Base-by-base conservation (phyloP, 148 eudicot genomes). In the Fagopyrum homotropicum region DNA sequence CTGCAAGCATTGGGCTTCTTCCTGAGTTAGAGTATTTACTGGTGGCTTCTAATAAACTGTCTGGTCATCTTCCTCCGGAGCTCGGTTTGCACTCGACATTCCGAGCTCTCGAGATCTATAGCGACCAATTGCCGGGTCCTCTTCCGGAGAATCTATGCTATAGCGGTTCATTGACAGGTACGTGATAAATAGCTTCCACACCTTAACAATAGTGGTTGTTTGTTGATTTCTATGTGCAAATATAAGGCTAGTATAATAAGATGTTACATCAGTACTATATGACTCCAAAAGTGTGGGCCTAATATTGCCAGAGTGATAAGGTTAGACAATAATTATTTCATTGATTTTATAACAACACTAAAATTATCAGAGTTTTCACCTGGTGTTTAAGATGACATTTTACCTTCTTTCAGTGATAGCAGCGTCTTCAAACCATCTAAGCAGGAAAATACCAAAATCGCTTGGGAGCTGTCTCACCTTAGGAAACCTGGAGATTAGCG, bases 101-200 rank as follows among this genome's bases (percentile, higher is more conserved):
- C 1, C 82, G 80, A 59, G 74, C 73, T 0, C 84, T 92, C 5
- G 88, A 92, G 80, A 84, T 92, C 50, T 54, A 26, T 80, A 0
- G n/a, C 22, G 90, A 92, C 44, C 76, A 77, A 14, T 84, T 92
- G 73, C 84, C 91, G 1, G 97, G 97, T 47, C 84, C 48, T 22
- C 68, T 92, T 55, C 95, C 95, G 8, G 82, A 88, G 72, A 79
- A 86, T 81, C 82, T 92, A 11, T 92, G 97, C 51, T 75, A 77
- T 0, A 74, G 80, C 3, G 81, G 86, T 26, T 76, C 47, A 22
- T 70, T 91, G 72, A 15, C 76, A 11, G 97, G 73, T 71, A 71
- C 17, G 73, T 71, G 46, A 35, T 64, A 1, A 30, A 35, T 9
- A 22, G 0, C 2, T 12, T 1, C 16, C 52, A 22, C 26, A 22